Conservation (phyloP, 2,329 filamentous ascomycete genomes). For the Elsinoe australis region DNA sequence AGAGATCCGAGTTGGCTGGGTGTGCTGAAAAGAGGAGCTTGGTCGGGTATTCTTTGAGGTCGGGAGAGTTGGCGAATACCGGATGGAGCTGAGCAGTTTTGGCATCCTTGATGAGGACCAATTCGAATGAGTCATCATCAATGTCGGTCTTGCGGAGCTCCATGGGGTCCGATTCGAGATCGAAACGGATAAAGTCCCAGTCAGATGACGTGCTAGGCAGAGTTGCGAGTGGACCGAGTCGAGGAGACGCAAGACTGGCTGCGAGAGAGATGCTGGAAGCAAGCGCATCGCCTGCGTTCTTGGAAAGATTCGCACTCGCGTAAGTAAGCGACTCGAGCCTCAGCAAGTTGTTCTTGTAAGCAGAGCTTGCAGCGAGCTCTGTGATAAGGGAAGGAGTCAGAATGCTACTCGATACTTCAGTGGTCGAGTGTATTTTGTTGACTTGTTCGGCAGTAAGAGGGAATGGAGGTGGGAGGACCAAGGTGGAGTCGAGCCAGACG, state of each 20-base stretch:
- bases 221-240: conserved; percentile 21
- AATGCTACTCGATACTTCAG: conserved; percentile 8
- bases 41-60: conserved; percentile 7
- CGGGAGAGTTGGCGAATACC: conserved; percentile 16
- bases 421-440: conserved; percentile 5
- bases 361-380: conserved; percentile 1
- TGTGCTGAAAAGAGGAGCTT: conserved; percentile 23
- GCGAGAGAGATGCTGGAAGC: conserved; percentile 21
- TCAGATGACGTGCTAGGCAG: conserved; percentile 17
- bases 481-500: conserved; percentile 21
- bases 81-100: neutral
- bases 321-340: conserved; percentile 7
- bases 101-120: conserved; percentile 4
- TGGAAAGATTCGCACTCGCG: conserved; percentile 18
- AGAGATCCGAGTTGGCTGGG: conserved; percentile 30
- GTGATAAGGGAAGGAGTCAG: conserved; percentile 15
- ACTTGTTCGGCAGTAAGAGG: conserved; percentile 4
- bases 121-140: conserved; percentile 16
- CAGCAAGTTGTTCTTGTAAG: conserved; percentile 1
- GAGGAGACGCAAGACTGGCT: conserved; percentile 22
- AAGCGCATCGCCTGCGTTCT: conserved; percentile 18
- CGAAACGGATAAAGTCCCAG: conserved; percentile 25
- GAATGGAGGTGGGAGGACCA: conserved; percentile 21
- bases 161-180: conserved; percentile 17
- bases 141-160: conserved; percentile 10